Evolutionary conservation across 192 early-diverging fungal genomes (phyloP), one percentile per base, ranked within the genome.

Genomic region (Coemansia guatemalensis): DNA sequence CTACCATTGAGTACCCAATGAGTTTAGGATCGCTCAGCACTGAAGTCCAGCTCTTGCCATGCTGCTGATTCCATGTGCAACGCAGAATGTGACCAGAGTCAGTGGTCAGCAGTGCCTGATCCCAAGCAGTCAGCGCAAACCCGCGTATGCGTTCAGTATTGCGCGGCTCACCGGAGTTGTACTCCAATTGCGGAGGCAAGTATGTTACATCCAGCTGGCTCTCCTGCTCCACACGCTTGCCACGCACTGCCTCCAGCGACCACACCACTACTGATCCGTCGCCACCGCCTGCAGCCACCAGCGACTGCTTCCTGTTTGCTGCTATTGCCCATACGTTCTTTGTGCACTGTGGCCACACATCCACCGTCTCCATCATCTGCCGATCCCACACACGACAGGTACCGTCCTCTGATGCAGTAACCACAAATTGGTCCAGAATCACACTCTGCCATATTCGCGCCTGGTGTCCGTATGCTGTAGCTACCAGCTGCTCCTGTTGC

Each of bases 241-340:
- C 39, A 44, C 39, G 39, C 39, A 44, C 39, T 9, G 39, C 39
- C 9, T 11, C 64, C 25, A 90, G 58, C 8, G 85, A 79, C 90
- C 92, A 94, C 1, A 92, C 65, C 11, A 88, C 83, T 47, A 95
- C 82, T 4, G 90, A 92, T 1, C 89, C 86, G 69, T 95, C 93
- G 26, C 87, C 87, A 0, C 91, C 93, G 21, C 93, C 93, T 5
- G 89, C 88, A 5, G 86, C 90, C 57, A 89, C 82, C 20, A 84
- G 61, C 25, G 7, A 5, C 5, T 24, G 22, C 3, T 58, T 69
- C 0, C 83, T 85, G 60, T 74, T 78, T 6, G 91, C 75, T 2
- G 90, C 92, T 14, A 92, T 70, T 26, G 89, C 83, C 93, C 93
- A 95, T 4, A 92, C 85, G 61, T 90, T 92, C 66, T 90, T 93